Conservation (phyloP, 345 rosid species). For the Sonneratia caseolaris region DNA sequence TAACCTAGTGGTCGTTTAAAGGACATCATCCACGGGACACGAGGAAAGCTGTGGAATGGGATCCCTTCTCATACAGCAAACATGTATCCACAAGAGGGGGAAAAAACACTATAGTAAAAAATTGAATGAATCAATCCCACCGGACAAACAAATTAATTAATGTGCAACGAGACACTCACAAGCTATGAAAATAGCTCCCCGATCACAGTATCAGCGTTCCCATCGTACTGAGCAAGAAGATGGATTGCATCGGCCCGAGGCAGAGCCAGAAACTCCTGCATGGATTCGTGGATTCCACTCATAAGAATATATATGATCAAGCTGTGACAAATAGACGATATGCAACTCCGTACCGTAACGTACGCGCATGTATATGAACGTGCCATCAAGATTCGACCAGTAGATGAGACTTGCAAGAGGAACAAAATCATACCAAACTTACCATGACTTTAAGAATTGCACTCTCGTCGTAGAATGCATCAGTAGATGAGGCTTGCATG, state of each 20-base stretch:
- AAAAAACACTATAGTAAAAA: not conserved
- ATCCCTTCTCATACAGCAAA: not conserved
- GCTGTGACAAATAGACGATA: not conserved
- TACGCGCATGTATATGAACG: not conserved
- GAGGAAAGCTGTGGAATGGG: not conserved
- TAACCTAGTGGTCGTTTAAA: not conserved
- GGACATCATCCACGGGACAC: not conserved
- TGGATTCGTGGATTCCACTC: not conserved
- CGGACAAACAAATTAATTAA: slow-evolving; percentile 11
- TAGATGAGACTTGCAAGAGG: not conserved
- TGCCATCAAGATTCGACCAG: not conserved
- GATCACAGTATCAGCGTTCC: slow-evolving; percentile 75
- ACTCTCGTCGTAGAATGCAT: slow-evolving; percentile 61
- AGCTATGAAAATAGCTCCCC: slow-evolving; percentile 66
- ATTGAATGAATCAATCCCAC: slow-evolving; percentile 14
- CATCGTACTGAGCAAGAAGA: slow-evolving; percentile 77
- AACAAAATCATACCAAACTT: slow-evolving; percentile 14
- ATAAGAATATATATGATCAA: not conserved
- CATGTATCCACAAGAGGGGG: not conserved
- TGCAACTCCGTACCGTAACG: not conserved
- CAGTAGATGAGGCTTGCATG: slow-evolving; percentile 57
- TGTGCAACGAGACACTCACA: not conserved
- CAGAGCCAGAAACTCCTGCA: slow-evolving; percentile 95
- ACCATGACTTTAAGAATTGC: slow-evolving; percentile 98
- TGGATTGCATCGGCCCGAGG: slow-evolving; percentile 95